Percentiles rank a stretch among this genome's conserved stretches.
These are phyloP conservation scores for Solanum medicagineum DNA, from an alignment of 257 asterid genomes.

Conservation along the genomic window DNA sequence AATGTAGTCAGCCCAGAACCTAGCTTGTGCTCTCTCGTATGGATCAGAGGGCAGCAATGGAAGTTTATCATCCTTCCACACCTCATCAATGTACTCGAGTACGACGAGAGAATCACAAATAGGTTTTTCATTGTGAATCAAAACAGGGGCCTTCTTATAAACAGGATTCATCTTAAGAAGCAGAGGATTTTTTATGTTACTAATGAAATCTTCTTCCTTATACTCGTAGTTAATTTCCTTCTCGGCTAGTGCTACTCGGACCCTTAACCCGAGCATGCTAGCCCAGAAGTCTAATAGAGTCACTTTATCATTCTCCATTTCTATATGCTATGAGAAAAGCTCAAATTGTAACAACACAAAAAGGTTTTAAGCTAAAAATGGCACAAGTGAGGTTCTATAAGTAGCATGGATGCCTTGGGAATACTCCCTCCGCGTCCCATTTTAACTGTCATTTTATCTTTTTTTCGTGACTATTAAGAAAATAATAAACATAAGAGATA, in stretches of 20 bases:
- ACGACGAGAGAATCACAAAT: neutral
- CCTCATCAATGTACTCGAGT: conserved; percentile 2
- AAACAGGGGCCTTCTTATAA: neutral
- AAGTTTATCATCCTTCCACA: neutral
- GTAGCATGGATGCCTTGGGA: neutral
- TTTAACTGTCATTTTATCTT: neutral
- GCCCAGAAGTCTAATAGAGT: neutral
- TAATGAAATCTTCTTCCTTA: neutral
- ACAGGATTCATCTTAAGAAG: neutral
- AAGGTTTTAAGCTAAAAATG: neutral
- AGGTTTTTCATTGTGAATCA: neutral
- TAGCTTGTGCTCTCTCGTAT: neutral
- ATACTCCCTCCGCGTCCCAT: neutral
- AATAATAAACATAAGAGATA: too few relatives aligned
- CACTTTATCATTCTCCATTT: neutral
- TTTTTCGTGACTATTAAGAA: too few relatives aligned
- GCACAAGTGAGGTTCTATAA: neutral
- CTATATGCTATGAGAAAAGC: neutral
- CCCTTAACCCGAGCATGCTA: neutral
- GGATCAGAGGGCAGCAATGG: neutral
- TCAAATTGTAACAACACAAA: neutral
- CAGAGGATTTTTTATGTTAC: neutral
- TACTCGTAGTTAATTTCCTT: neutral
- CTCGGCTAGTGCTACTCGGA: neutral
- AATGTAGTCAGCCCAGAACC: neutral